Evolutionary conservation across 345 rosid species (phyloP), one percentile per base, ranked within the genome.

Genomic region (Euphorbia tirucalli): DNA sequence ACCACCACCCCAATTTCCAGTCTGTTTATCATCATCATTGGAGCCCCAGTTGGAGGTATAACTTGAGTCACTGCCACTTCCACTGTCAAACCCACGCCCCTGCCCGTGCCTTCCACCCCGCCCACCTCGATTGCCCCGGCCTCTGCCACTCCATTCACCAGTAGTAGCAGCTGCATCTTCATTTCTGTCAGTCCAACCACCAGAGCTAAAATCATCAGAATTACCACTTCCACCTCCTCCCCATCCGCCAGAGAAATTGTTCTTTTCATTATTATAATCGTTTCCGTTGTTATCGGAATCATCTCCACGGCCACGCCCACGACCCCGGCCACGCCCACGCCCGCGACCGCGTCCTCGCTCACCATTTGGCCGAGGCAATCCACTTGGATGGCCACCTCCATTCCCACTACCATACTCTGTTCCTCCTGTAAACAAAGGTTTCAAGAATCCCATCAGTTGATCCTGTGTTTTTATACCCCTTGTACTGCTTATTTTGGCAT

Each of bases 11-110:
- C n/a, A 69, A 57, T 37, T 52, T 68, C 61, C 21, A 25, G 50
- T 5, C 21, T n/a, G 14, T 7, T 55, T 69, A 4, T 22, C 22
- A 43, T 10, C 58, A 5, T 43, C 25, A 41, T 41, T 41, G 5
- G 44, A 41, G 7, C 52, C 24, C 73, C 65, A 25, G 50, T 3
- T 16, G 25, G 54, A 24, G 65, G 14, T 11, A 59, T 55, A 19
- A 19, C 61, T 62, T 57, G n/a, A 39, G 56, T 55, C 74, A 70
- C 49, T 59, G 41, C 54, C 58, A 35, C 65, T 59, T 22, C 37
- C 30, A 30, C 48, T 30, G 18, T 28, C 14, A 9, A 4, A 61
- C 41, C 43, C 66, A 39, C 56, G n/a, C 10, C 74, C 43, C 10
- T 1, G 14, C 37, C 66, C 27, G 13, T 37, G 52, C 32, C 72